Evolutionary conservation across 2,329 filamentous ascomycete genomes (phyloP), one percentile per base, ranked within the genome.

Genomic region (Penicillium polonicum): DNA sequence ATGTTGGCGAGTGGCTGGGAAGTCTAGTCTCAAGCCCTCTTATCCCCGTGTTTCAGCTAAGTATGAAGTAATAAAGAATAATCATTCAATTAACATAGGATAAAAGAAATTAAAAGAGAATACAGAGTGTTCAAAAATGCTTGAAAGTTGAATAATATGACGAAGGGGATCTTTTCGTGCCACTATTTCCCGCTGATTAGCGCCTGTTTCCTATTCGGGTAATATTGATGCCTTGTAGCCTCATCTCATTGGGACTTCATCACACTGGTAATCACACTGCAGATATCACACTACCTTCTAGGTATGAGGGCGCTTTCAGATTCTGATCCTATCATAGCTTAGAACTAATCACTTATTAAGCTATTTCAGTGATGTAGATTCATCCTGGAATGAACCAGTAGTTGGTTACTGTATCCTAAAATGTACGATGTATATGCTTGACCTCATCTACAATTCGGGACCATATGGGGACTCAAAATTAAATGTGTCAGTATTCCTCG

Each of bases 1-100:
- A 57, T 53, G 36, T 53, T 48, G 27, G 21, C 36, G 27, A 48
- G 49, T 57, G 55, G 55, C 55, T 57, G 49, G 55, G 49, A 7
- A 35, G 19, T 36, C 19, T 13, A 39, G 41, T 35, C 27, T 49
- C 27, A 23, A 27, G n/a, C 33, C 8, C 23, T 27, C 21, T 52
- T 31, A 5, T 55, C n/a, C 4, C 31, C 23, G 43, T 36, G 25
- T 52, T 44, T 45, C 42, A 52, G 13, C 15, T 17, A 31, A 31
- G 19, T 45, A 46, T 44, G 19, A 21, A 31, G 15, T 4, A 35
- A 27, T 39, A 41, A 55, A 25, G 19, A 27, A 42, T 19, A 19
- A 6, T n/a, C 12, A 25, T 10, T 43, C 25, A 19, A 15, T 17
- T 8, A 43, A 33, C 15, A 29, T n/a, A 21, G 12, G 48, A n/a